These are phyloP conservation scores for Tylopilus sp. DNA, from an alignment of 1,284 basidiomycete genomes.

Conservation along the genomic window DNA sequence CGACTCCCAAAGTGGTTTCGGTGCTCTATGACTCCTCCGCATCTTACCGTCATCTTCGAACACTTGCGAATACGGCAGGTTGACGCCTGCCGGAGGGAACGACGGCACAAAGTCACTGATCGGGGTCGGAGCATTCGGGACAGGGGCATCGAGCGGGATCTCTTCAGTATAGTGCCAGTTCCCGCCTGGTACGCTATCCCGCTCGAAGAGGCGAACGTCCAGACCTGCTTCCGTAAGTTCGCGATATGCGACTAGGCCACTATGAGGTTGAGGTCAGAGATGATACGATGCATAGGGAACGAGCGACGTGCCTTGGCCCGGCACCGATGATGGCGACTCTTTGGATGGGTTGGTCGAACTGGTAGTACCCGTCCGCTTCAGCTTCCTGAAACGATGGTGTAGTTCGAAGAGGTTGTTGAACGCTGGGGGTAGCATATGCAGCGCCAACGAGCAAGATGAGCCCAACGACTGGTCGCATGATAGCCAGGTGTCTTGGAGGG, in stretches of 20 bases:
- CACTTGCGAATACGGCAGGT: conserved; percentile 12
- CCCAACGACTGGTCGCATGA: not conserved
- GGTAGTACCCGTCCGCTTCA: not conserved
- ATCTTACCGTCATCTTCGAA: conserved; percentile 3
- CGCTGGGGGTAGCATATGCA: not conserved
- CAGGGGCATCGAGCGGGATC: conserved; percentile 4
- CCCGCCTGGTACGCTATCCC: conserved; percentile 13
- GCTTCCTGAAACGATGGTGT: not conserved
- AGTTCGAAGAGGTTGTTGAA: conserved; percentile 8
- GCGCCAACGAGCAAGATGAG: not conserved
- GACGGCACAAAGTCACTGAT: conserved; percentile 10
- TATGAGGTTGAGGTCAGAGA: not conserved
- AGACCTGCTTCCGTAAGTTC: conserved; percentile 16
- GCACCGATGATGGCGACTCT: conserved; percentile 12
- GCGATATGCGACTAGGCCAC: conserved; percentile 10
- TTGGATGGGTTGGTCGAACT: conserved; percentile 12
- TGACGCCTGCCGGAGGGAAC: conserved; percentile 6
- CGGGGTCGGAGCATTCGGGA: conserved; percentile 3
- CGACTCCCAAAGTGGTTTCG: conserved; percentile 18
- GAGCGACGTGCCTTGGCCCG: conserved; percentile 3
- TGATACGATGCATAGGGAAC: too few relatives aligned
- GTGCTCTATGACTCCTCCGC: conserved; percentile 7
- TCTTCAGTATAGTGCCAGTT: conserved; percentile 18
- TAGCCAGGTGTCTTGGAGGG: not conserved
- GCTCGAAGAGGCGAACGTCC: conserved; percentile 17